Percentiles rank a stretch among this genome's conserved stretches.
Conservation (phyloP, 2,329 filamentous ascomycete species). For the Blastomyces percursus region DNA sequence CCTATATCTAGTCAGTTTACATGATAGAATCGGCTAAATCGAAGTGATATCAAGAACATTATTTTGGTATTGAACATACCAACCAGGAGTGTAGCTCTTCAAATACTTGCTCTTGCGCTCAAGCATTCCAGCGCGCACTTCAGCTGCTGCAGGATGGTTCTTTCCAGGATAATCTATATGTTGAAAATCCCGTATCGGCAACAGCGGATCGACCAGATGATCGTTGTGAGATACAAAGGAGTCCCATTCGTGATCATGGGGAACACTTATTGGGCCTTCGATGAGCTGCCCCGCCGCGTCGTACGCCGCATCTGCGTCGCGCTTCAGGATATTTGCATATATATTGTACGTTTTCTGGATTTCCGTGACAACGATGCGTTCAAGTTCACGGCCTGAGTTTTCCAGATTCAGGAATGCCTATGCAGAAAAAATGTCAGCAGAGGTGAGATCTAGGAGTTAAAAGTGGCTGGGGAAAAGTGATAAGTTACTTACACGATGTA, state of each 20-base stretch:
- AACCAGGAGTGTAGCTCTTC: slow-evolving; percentile 92
- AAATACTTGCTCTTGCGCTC: slow-evolving; percentile 98
- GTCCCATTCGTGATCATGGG: slow-evolving; percentile 86
- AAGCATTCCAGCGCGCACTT: slow-evolving; percentile 80
- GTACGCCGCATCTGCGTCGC: slow-evolving; percentile 75
- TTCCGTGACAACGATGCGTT: slow-evolving; percentile 92
- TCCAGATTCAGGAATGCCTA: slow-evolving; percentile 92
- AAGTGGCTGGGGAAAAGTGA: too few species aligned
- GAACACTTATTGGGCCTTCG: slow-evolving; percentile 78
- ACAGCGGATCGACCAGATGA: slow-evolving; percentile 73
- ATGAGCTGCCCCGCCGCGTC: slow-evolving; percentile 69
- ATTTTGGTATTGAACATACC: slow-evolving; percentile 46
- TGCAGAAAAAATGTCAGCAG: not conserved
- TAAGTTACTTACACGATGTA: slow-evolving; percentile 63
- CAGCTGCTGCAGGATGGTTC: slow-evolving; percentile 68
- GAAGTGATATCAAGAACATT: not conserved
- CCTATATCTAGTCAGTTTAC: slow-evolving; percentile 39
- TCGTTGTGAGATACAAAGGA: slow-evolving; percentile 69
- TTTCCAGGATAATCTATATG: slow-evolving; percentile 87
- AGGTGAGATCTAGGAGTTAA: not conserved
- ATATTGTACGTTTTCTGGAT: slow-evolving; percentile 98
- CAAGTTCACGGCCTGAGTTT: slow-evolving; percentile 83
- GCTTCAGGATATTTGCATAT: slow-evolving; percentile 80
- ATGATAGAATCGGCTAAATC: not conserved
- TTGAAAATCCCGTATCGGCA: slow-evolving; percentile 66